Percentiles rank a stretch among this genome's conserved stretches.
These are phyloP conservation scores for Colletotrichum costaricense DNA, from an alignment of 2,329 filamentous ascomycete genomes.

Conservation along the genomic window DNA sequence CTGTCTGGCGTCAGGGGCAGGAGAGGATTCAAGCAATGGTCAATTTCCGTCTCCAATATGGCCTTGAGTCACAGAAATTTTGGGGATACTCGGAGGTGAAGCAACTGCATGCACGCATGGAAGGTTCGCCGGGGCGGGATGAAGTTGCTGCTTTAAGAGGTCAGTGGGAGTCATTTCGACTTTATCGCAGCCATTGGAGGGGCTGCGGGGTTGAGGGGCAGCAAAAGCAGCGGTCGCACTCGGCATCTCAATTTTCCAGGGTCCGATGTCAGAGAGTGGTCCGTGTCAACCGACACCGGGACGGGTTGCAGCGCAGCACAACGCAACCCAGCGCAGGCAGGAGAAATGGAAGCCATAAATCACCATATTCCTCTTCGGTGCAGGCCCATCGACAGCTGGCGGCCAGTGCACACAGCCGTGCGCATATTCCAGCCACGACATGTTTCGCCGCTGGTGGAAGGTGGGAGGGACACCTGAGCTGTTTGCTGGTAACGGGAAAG, in stretches of 20 bases:
- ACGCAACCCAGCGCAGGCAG: neutral
- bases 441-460: slow-evolving; percentile 1
- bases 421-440: slow-evolving; percentile 1
- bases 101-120: slow-evolving; percentile 21
- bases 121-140: slow-evolving; percentile 28
- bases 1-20: slow-evolving; percentile 27
- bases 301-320: neutral
- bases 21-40: slow-evolving; percentile 23
- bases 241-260: slow-evolving; percentile 36
- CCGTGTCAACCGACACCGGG: slow-evolving; percentile 17
- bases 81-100: slow-evolving; percentile 37
- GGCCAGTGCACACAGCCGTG: slow-evolving; percentile 7
- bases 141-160: slow-evolving; percentile 28
- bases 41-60: slow-evolving; percentile 29
- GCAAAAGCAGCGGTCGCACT: slow-evolving; percentile 30
- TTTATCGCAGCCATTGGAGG: neutral
- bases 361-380: neutral
- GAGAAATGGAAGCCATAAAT: neutral
- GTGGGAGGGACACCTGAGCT: neutral
- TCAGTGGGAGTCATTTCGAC: slow-evolving; percentile 1
- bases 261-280: slow-evolving; percentile 24
- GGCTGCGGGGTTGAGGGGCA: slow-evolving; percentile 33
- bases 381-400: slow-evolving; percentile 19
- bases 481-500: neutral
- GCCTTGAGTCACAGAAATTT: slow-evolving; percentile 56